Conservation (phyloP, 2,329 filamentous ascomycete genomes). For the Lachnellula cervina region DNA sequence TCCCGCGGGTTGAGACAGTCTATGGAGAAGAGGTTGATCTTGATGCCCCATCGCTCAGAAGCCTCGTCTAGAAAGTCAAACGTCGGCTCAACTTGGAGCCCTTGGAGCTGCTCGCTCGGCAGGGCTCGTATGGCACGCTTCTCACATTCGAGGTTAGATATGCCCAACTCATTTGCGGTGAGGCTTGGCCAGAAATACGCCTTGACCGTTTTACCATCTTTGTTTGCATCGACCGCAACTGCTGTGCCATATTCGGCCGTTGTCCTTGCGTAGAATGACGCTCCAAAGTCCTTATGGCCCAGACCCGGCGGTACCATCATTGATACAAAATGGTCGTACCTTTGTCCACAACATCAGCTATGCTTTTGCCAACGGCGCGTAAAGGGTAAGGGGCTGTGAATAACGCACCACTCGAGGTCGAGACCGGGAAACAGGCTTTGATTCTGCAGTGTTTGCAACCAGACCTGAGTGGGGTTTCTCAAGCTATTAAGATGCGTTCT, state of each 20-base stretch:
- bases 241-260: conserved; percentile 23
- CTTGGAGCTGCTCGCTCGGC: conserved; percentile 16
- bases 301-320: too few species aligned
- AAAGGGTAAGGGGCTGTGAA: conserved; percentile 15
- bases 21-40: conserved; percentile 24
- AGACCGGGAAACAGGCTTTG: conserved; percentile 22
- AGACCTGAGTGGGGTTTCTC: too few species aligned
- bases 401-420: conserved; percentile 25
- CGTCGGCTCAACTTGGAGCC: conserved; percentile 20
- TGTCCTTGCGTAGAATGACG: background rate
- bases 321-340: too few species aligned
- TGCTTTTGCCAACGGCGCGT: too few species aligned
- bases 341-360: too few species aligned
- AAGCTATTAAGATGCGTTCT: conserved; percentile 17
- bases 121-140: conserved; percentile 20
- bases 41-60: conserved; percentile 19
- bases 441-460: conserved; percentile 13
- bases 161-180: conserved; percentile 21
- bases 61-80: conserved; percentile 23
- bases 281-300: too few species aligned
- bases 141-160: conserved; percentile 21
- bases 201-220: conserved; percentile 22
- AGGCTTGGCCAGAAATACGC: conserved; percentile 24
- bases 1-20: conserved; percentile 19
- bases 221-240: conserved; percentile 24